phyloP scores from a whole-genome alignment of 1,284 basidiomycete genomes.

The Irpex lacteus region DNA sequence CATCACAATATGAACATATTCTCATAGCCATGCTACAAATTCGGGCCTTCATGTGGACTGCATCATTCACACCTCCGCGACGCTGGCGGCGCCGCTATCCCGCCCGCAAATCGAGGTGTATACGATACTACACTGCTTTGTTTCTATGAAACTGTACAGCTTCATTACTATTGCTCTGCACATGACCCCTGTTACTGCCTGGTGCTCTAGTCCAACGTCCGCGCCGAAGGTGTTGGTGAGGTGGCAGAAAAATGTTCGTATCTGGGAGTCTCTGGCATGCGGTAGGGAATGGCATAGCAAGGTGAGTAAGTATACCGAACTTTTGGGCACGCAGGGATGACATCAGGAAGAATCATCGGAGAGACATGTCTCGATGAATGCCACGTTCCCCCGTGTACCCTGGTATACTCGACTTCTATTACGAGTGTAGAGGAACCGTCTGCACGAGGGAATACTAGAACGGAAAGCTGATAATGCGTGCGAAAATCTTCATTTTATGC shows the following conservation, averaged over 20 bases:
- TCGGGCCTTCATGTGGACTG: too few relatives aligned
- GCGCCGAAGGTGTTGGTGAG: neutral
- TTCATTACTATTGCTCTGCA: too few relatives aligned
- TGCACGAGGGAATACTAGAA: slow-evolving; percentile 14
- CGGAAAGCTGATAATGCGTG: slow-evolving; percentile 19
- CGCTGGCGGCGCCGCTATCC: too few relatives aligned
- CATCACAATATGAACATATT: too few relatives aligned
- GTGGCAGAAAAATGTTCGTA: neutral
- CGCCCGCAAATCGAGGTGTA: too few relatives aligned
- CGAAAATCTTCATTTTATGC: neutral
- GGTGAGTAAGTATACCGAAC: neutral
- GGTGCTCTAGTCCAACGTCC: neutral
- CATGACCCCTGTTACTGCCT: too few relatives aligned
- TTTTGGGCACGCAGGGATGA: slow-evolving; percentile 10
- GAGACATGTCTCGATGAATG: slow-evolving; percentile 28
- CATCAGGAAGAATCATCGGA: slow-evolving; percentile 16
- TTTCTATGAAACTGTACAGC: too few relatives aligned
- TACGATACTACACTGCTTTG: too few relatives aligned
- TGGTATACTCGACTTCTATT: slow-evolving; percentile 31
- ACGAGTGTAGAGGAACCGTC: slow-evolving; percentile 16
- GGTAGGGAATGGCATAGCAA: neutral
- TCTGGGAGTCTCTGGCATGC: neutral
- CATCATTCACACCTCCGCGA: too few relatives aligned
- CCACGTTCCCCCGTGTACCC: slow-evolving; percentile 22
- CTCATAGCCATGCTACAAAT: too few relatives aligned